These are phyloP conservation scores for Trichaptum fuscoviolaceum DNA, from an alignment of 768 basidiomycete species.

Conservation along the genomic window DNA sequence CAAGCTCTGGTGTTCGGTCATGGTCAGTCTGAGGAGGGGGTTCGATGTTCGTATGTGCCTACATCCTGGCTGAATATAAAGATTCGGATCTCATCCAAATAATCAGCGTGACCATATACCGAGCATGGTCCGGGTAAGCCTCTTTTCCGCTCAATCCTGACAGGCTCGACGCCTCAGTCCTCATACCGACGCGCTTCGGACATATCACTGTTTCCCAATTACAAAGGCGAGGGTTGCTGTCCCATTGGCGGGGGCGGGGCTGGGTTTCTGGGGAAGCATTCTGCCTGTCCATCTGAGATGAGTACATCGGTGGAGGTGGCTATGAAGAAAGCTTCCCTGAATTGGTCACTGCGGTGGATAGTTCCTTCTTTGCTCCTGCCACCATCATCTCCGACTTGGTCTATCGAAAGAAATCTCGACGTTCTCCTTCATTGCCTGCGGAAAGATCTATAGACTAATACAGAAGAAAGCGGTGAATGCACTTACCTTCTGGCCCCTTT, in stretches of 20 bases:
- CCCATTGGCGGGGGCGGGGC: not conserved
- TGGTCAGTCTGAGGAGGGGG: slow-evolving; percentile 4
- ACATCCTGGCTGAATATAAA: not conserved
- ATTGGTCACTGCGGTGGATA: not conserved
- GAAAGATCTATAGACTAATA: too few species aligned
- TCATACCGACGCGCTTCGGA: too few species aligned
- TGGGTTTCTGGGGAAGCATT: not conserved
- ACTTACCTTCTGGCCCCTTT: too few species aligned
- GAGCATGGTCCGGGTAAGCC: not conserved
- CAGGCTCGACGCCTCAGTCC: not conserved
- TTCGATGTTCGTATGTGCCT: not conserved
- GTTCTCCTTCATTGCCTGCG: too few species aligned
- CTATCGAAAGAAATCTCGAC: too few species aligned
- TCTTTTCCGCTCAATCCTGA: not conserved
- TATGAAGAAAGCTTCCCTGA: not conserved
- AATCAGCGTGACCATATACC: not conserved
- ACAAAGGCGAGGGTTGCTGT: not conserved
- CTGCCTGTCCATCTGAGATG: not conserved
- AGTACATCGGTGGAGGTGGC: not conserved
- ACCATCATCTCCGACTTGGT: not conserved
- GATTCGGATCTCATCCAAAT: not conserved
- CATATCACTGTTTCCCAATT: too few species aligned
- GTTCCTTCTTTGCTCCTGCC: not conserved
- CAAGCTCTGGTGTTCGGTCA: slow-evolving; percentile 20
- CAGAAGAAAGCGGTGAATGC: too few species aligned